These are phyloP conservation scores for Lodderomyces elongisporus DNA, from an alignment of 1,139 yeast species.

Conservation along the genomic window DNA sequence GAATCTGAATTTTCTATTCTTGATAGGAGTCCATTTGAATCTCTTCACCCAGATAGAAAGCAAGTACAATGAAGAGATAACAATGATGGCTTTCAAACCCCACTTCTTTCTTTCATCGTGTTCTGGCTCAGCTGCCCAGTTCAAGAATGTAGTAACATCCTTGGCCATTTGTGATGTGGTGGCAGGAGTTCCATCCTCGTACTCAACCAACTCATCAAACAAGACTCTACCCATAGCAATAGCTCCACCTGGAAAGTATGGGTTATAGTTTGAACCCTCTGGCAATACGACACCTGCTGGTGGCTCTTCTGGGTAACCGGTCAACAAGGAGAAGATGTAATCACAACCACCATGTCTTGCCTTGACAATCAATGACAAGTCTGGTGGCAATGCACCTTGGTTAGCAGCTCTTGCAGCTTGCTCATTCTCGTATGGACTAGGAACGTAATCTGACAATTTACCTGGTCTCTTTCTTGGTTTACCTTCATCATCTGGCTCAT, in stretches of 20 bases:
- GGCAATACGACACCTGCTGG: slow-evolving; percentile 97
- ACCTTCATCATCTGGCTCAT: slow-evolving; percentile 99
- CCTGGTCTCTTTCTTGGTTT: slow-evolving; percentile 98
- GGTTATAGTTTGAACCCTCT: slow-evolving; percentile 95
- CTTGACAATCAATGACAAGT: slow-evolving; percentile 92
- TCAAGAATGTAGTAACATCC: slow-evolving; percentile 91
- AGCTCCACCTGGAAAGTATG: slow-evolving; percentile 99
- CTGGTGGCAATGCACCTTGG: slow-evolving; percentile 99
- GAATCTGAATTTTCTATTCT: slow-evolving; percentile 91
- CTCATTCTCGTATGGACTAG: slow-evolving; percentile 94
- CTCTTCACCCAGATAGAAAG: slow-evolving; percentile 89
- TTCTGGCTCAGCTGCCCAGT: slow-evolving; percentile 99
- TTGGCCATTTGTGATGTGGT: slow-evolving; percentile 99
- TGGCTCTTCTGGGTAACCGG: slow-evolving; percentile 98
- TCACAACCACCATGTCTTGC: slow-evolving; percentile 99
- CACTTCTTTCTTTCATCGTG: slow-evolving; percentile 96
- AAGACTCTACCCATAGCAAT: slow-evolving; percentile 99
- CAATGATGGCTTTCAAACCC: slow-evolving; percentile 89
- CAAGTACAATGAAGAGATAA: slow-evolving; percentile 75
- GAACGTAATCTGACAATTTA: slow-evolving; percentile 92
- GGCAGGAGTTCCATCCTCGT: slow-evolving; percentile 98
- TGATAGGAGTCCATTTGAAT: slow-evolving; percentile 96
- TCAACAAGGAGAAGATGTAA: slow-evolving; percentile 88
- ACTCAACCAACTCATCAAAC: slow-evolving; percentile 95
- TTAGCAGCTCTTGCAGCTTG: slow-evolving; percentile 99